Evolutionary conservation across 257 asterid genomes (phyloP), one percentile per base, ranked within the genome.

Genomic region (Solanum clarkiae): DNA sequence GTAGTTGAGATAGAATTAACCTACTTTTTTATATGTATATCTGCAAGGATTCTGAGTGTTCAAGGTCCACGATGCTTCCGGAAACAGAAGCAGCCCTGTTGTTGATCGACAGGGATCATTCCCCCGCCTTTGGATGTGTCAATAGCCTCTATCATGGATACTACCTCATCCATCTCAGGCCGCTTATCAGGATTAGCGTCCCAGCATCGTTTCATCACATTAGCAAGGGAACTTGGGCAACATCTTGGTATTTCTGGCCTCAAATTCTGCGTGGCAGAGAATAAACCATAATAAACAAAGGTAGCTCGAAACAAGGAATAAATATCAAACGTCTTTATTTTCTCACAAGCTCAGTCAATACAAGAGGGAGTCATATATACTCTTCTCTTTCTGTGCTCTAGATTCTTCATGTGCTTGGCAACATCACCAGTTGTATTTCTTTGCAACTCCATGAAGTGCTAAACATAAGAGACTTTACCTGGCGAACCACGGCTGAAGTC

Each of bases 111-210:
- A 2, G 98, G 98, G 87, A 94, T 94, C 98, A 94, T 94, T 71
- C 98, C 98, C n/a, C 98, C 98, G 3, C 98, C 98, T 88, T 93
- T 93, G 3, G 97, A 86, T 3, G 97, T 93, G 86, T 94, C 98
- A 36, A 93, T 93, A 0, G 92, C 98, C 91, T 94, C 98, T 22
- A 94, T 20, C 95, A 94, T 84, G 11, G 93, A 56, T 20, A 94
- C 98, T 5, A 93, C 97, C 90, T 93, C 98, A 16, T 94, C 98
- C 98, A 94, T 94, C 84, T 92, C 98, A 0, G 97, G 97, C 83
- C 97, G 92, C 91, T 91, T 93, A 86, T 94, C 98, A 0, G 97
- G 97, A 85, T 90, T 93, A 2, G 98, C 97, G 7, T 94, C 98
- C 97, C 98, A 94, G 87, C 98, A 94, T 53, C 94, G 85, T 65